Percentiles rank a stretch among this genome's conserved stretches.
Evolutionary conservation across 805 yeast genomes (phyloP).

Genomic region (Candida gorgasii): DNA sequence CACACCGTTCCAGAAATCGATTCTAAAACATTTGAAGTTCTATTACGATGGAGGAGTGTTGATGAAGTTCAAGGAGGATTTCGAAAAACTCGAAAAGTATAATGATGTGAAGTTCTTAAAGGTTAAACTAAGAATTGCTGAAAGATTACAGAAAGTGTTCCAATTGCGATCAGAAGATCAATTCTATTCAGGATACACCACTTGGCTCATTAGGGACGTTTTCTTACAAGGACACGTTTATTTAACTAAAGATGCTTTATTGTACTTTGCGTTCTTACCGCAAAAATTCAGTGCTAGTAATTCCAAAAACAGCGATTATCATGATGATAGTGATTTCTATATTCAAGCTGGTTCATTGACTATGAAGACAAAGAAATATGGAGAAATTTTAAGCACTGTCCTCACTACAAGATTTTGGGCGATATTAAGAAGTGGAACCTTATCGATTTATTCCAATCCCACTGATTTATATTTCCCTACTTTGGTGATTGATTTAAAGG

Average conservation of each 20-base stretch:
- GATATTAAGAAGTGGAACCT: constrained; percentile 64
- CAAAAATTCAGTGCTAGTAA: constrained; percentile 5
- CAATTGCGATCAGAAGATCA: constrained; percentile 54
- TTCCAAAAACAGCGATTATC: constrained; percentile 6
- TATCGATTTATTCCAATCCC: constrained; percentile 67
- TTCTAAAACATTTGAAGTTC: constrained; percentile 29
- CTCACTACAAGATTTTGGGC: constrained; percentile 72
- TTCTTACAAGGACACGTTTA: constrained; percentile 83
- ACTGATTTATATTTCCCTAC: constrained; percentile 85
- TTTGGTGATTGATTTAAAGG: constrained; percentile 68
- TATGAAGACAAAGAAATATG: constrained; percentile 38
- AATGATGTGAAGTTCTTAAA: constrained; percentile 15
- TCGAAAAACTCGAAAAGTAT: constrained; percentile 11
- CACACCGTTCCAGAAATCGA: constrained; percentile 16
- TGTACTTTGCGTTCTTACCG: constrained; percentile 82
- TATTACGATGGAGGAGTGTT: constrained; percentile 11
- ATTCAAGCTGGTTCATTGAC: constrained; percentile 42
- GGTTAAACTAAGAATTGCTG: constrained; percentile 31
- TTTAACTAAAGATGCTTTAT: constrained; percentile 60
- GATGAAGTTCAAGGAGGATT: constrained; percentile 14
- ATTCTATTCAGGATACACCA: constrained; percentile 61
- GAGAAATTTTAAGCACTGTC: constrained; percentile 35
- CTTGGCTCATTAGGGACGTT: constrained; percentile 83
- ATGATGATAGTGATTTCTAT: constrained; percentile 26
- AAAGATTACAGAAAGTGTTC: constrained; percentile 36